Base-by-base conservation (phyloP, 2,329 filamentous ascomycete genomes). In the Verticillium tricorpus region DNA sequence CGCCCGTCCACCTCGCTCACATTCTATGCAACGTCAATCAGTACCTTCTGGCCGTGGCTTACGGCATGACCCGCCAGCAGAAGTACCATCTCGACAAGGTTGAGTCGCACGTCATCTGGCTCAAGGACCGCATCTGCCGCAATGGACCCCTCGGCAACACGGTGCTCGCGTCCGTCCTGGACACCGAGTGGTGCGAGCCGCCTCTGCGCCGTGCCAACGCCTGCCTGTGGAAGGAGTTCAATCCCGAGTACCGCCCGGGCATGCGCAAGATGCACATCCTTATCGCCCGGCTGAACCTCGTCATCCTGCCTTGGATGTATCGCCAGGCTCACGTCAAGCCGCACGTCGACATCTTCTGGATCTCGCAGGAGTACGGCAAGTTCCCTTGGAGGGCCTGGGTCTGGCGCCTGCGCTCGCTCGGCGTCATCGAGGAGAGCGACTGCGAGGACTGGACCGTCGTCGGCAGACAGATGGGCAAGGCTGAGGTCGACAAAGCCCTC, bases 21-120 rank as follows among this genome's bases (percentile, higher is more conserved):
- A 65, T 77, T 34, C 68, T 73, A 5, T 68, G 71, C 22, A 76
- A 73, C 39, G 67, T 70, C 11, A 66, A 76, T 56, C 67, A 67
- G 25, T 77, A 77, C 52, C 65, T 69, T 6, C 69, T 69, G 0
- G 74, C 74, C 11, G 67, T 68, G 12, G 68, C 65, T 50, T 64
- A 77, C 7, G 68, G 69, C 37, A 67, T 75, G 22, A 64, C 68
- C 5, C 64, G 67, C 1, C 69, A 72, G 25, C 39, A 58, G 50
- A 25, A 61, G 32, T 58, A 57, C n/a, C 32, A 63, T 45, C 39
- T 63, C 11, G n/a, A 37, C 2, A 64, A 60, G 17, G 40, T 65
- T 12, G 22, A 58, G 17, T 37, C 50, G 19, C 57, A 55, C 19
- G 25, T 17, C n/a, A 31, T 59, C 8, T 57, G 52, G 8, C 59